A percentile compares a stretch with the other conserved stretches of the same genome.
phyloP scores from a whole-genome alignment of 192 early-diverging fungal genomes.

The Coemansia furcata region DNA sequence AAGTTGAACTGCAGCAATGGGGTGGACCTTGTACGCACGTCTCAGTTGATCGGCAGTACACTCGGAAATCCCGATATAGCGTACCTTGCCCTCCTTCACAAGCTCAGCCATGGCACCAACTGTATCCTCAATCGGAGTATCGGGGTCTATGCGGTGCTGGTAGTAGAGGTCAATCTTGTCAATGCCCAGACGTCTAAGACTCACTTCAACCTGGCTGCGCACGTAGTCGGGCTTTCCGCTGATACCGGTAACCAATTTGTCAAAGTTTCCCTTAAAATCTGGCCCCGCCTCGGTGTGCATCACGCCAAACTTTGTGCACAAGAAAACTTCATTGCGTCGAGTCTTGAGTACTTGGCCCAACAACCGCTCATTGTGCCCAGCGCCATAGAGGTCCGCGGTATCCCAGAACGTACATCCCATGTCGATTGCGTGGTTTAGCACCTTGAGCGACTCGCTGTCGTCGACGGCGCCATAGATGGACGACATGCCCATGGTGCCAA shows the following conservation, averaged over 20 bases:
- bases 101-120: constrained; percentile 63
- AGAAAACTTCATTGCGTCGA: constrained; percentile 54
- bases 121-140: constrained; percentile 62
- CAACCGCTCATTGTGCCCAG: constrained; percentile 58
- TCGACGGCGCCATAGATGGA: constrained; percentile 38
- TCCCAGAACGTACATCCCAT: constrained; percentile 60
- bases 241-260: constrained; percentile 27
- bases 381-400: constrained; percentile 59
- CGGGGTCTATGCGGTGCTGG: constrained; percentile 61
- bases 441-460: neutral
- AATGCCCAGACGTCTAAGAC: constrained; percentile 55
- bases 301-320: constrained; percentile 64
- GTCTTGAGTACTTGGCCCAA: constrained; percentile 52
- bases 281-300: constrained; percentile 18
- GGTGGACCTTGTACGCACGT: constrained; percentile 65
- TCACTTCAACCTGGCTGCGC: constrained; percentile 35
- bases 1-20: constrained; percentile 58
- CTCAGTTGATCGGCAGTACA: constrained; percentile 61
- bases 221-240: constrained; percentile 55
- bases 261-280: constrained; percentile 20
- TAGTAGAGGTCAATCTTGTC: constrained; percentile 65
- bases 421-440: constrained; percentile 51
- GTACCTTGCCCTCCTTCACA: constrained; percentile 67
- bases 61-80: constrained; percentile 61
- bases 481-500: constrained; percentile 39